Evolutionary conservation across 2,329 filamentous ascomycete species (phyloP).

Genomic region (Paraphaeosphaeria sporulosa): DNA sequence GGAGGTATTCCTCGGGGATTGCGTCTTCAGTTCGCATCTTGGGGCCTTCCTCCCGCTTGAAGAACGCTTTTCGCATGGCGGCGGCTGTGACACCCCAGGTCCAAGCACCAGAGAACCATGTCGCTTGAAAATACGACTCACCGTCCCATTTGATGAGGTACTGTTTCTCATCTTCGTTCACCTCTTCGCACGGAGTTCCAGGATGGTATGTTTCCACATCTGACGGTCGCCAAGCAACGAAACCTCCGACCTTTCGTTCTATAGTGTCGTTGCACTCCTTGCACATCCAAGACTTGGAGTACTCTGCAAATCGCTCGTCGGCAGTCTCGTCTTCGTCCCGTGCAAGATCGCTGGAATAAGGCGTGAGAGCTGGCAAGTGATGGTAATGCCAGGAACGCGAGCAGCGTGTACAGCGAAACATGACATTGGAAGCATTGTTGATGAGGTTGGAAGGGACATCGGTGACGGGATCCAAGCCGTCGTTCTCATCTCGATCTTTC

Average conservation of each 20-base stretch:
- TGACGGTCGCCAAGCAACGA: constrained; percentile 87
- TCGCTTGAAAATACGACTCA: constrained; percentile 80
- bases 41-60: constrained; percentile 72
- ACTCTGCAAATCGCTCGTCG: constrained; percentile 73
- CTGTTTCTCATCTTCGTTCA: constrained; percentile 82
- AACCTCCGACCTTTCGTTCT: constrained; percentile 70
- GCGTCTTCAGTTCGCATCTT: constrained; percentile 78
- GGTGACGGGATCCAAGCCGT: constrained; percentile 77
- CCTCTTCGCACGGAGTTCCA: constrained; percentile 61
- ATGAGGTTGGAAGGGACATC: constrained; percentile 68
- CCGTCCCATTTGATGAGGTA: constrained; percentile 90
- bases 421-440: constrained; percentile 76
- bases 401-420: constrained; percentile 85
- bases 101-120: constrained; percentile 92
- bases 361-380: constrained; percentile 70
- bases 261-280: constrained; percentile 73
- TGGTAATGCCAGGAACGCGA: constrained; percentile 83
- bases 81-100: constrained; percentile 73
- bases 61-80: constrained; percentile 76
- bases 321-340: constrained; percentile 60
- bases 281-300: constrained; percentile 79
- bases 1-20: constrained; percentile 84
- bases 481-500: constrained; percentile 79
- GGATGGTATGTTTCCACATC: constrained; percentile 64
- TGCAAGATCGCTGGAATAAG: constrained; percentile 53